phyloP scores from a whole-genome alignment of 2,329 filamentous ascomycete species.

The Ploettnerulaceae sp. region DNA sequence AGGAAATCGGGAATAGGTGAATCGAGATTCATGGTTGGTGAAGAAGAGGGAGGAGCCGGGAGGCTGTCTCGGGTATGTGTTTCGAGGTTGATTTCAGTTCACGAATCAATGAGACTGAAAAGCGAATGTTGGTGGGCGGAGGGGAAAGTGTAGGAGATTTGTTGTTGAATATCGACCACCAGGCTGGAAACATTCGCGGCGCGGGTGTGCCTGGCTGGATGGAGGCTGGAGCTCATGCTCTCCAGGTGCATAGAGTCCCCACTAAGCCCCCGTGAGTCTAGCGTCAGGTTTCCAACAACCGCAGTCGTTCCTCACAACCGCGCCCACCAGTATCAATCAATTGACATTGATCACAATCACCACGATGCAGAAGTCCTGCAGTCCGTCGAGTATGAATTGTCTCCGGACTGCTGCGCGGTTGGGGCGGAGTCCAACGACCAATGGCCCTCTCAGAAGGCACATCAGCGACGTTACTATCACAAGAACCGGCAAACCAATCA shows the following conservation, averaged over 20 bases:
- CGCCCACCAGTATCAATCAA: constrained; percentile 18
- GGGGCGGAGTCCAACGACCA: constrained; percentile 37
- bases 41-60: not conserved
- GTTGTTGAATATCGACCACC: not conserved
- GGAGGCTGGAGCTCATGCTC: constrained; percentile 1
- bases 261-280: constrained; percentile 5
- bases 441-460: constrained; percentile 45
- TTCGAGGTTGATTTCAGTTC: not conserved
- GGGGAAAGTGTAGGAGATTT: not conserved
- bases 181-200: constrained; percentile 1
- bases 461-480: constrained; percentile 87
- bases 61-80: not conserved
- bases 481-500: constrained; percentile 90
- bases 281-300: constrained; percentile 16
- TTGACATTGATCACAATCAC: constrained; percentile 24
- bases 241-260: not conserved
- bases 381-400: constrained; percentile 47
- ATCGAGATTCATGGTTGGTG: constrained; percentile 68
- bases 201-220: constrained; percentile 4
- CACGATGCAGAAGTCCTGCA: constrained; percentile 38
- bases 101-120: not conserved
- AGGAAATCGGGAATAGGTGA: constrained; percentile 83
- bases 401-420: constrained; percentile 53
- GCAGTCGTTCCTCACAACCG: constrained; percentile 9
- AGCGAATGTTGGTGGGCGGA: not conserved